phyloP scores from a whole-genome alignment of 441 rosid genomes.

The Mallotus japonicus region DNA sequence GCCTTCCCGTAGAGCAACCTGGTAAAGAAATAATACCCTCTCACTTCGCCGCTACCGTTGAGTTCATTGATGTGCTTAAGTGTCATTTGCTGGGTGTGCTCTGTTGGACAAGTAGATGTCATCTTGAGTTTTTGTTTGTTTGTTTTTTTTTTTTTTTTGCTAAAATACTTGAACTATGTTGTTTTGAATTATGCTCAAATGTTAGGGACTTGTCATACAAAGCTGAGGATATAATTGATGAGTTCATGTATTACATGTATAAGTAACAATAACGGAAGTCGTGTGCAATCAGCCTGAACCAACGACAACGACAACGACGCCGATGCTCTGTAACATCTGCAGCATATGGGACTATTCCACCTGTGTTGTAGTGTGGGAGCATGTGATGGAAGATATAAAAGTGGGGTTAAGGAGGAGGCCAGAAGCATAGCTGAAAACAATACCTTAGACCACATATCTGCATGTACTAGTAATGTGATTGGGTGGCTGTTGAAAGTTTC shows the following conservation, averaged over 20 bases:
- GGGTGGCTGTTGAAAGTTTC: background rate
- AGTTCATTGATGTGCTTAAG: slow-evolving; percentile 26
- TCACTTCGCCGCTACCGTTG: slow-evolving; percentile 78
- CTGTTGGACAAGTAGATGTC: slow-evolving; percentile 14
- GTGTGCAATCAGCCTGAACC: too few relatives aligned
- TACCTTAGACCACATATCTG: background rate
- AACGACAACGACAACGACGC: too few relatives aligned
- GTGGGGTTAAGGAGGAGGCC: background rate
- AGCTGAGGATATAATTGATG: too few relatives aligned
- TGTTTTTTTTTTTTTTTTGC: too few relatives aligned
- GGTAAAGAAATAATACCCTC: slow-evolving; percentile 77
- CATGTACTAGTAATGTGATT: background rate
- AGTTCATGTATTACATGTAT: too few relatives aligned
- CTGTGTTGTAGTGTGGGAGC: slow-evolving; percentile 5
- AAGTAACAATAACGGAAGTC: too few relatives aligned
- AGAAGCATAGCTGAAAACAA: background rate
- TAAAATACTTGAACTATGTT: background rate
- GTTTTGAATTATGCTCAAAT: too few relatives aligned
- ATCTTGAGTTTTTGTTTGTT: slow-evolving; percentile 18
- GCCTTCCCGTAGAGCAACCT: slow-evolving; percentile 86
- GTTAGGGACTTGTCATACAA: too few relatives aligned
- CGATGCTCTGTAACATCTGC: slow-evolving; percentile 13
- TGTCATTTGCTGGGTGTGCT: slow-evolving; percentile 13
- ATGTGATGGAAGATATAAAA: slow-evolving; percentile 7
- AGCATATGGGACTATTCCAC: slow-evolving; percentile 10